phyloP scores from a whole-genome alignment of 2,329 filamentous ascomycete genomes.

The Ceratocystis diversiconidia region DNA sequence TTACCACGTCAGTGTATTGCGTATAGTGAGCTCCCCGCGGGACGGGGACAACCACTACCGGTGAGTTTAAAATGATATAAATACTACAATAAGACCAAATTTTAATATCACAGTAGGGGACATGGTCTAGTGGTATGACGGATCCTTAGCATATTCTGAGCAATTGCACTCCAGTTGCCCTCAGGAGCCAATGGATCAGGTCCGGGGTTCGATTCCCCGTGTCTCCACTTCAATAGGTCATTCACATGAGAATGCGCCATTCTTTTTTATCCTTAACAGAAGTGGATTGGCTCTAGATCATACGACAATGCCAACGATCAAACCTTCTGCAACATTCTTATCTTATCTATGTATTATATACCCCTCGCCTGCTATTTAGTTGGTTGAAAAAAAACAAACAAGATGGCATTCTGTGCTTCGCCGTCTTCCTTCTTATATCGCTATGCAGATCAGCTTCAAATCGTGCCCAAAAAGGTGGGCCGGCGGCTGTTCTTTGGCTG shows the following conservation, averaged over 20 bases:
- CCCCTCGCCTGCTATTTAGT: too few relatives aligned
- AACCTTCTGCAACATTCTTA: too few relatives aligned
- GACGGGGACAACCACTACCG: too few relatives aligned
- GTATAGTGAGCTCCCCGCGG: too few relatives aligned
- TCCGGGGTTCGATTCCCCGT: conserved; percentile 19
- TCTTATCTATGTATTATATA: too few relatives aligned
- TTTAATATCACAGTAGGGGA: background rate
- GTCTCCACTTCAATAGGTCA: conserved; percentile 8
- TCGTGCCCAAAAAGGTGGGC: background rate
- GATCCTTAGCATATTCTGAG: conserved; percentile 16
- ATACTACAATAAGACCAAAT: background rate
- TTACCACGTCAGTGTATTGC: too few relatives aligned
- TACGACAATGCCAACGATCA: too few relatives aligned
- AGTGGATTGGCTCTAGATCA: too few relatives aligned
- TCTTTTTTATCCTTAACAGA: background rate
- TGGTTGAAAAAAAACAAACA: too few relatives aligned
- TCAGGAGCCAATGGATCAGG: conserved; percentile 14
- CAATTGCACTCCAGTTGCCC: background rate
- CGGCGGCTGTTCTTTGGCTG: background rate
- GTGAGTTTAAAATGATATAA: background rate
- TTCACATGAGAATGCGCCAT: background rate
- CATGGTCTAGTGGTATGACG: conserved; percentile 18
- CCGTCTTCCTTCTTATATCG: too few relatives aligned
- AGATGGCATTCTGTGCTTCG: too few relatives aligned
- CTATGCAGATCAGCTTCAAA: too few relatives aligned